These are phyloP conservation scores for Carex kokanica DNA, from an alignment of 176 grass and related monocot genomes.

Conservation along the genomic window DNA sequence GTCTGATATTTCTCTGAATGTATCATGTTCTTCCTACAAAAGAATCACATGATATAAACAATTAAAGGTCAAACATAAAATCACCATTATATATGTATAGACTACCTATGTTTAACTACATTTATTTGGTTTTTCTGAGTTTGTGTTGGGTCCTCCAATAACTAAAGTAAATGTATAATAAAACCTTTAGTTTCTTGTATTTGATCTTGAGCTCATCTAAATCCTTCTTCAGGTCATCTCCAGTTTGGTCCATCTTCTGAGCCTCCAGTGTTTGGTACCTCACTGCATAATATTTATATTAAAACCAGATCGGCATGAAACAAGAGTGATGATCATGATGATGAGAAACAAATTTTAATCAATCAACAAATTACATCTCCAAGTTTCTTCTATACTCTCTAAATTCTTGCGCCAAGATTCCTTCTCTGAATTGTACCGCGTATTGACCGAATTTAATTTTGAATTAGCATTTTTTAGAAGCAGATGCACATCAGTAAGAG, in stretches of 20 bases:
- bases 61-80: not conserved
- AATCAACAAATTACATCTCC: conserved; percentile 65
- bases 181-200: conserved; percentile 93
- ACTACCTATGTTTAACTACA: not conserved
- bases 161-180: conserved; percentile 9
- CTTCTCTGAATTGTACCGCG: conserved; percentile 67
- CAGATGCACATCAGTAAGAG: conserved; percentile 62
- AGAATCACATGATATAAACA: conserved; percentile 30
- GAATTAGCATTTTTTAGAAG: conserved; percentile 53
- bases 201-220: conserved; percentile 59
- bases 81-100: conserved; percentile 22
- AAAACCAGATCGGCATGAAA: not conserved
- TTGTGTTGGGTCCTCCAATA: not conserved
- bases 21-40: conserved; percentile 89
- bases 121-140: not conserved
- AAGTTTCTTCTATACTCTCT: conserved; percentile 76
- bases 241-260: conserved; percentile 61
- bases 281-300: conserved; percentile 47
- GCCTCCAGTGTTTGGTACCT: conserved; percentile 67
- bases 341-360: not conserved
- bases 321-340: not conserved
- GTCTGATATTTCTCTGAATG: conserved; percentile 87
- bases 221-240: conserved; percentile 69
- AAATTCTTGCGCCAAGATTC: conserved; percentile 77
- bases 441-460: conserved; percentile 72